These are phyloP conservation scores for Malus hybrid DNA, from an alignment of 331 rosid species.

Conservation along the genomic window DNA sequence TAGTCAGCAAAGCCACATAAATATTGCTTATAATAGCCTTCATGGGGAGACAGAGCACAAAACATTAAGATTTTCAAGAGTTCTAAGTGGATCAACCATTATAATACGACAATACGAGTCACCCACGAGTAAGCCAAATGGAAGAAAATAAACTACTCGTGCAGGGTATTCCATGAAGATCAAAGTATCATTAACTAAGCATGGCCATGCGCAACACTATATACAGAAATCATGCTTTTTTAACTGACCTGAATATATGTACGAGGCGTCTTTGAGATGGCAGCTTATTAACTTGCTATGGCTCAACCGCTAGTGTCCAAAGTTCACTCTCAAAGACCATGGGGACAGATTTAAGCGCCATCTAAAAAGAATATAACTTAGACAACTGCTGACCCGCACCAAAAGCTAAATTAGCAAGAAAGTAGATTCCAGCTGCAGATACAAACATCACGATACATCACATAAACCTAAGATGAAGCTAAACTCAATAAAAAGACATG, in stretches of 20 bases:
- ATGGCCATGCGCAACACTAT: background rate
- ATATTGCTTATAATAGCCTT: background rate
- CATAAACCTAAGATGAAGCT: background rate
- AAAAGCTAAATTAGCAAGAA: background rate
- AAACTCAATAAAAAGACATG: constrained; percentile 3
- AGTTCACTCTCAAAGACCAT: background rate
- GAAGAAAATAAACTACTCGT: background rate
- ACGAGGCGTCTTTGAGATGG: background rate
- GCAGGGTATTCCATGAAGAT: too few relatives aligned
- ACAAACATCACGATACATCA: background rate
- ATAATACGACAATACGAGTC: background rate
- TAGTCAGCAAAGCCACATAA: too few relatives aligned
- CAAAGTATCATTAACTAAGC: background rate
- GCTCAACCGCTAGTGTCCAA: background rate
- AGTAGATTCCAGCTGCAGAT: constrained; percentile 3
- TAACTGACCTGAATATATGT: background rate
- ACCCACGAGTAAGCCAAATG: background rate
- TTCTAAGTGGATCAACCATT: background rate
- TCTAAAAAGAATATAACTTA: background rate
- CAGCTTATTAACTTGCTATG: background rate
- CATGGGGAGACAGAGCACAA: background rate
- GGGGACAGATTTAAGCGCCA: constrained; percentile 9
- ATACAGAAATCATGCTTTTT: background rate
- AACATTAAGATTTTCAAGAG: background rate
- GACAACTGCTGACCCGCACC: constrained; percentile 19